Evolutionary conservation across 371 early-diverging fungal genomes (phyloP).

Genomic region (Syncephalastrum sp.): DNA sequence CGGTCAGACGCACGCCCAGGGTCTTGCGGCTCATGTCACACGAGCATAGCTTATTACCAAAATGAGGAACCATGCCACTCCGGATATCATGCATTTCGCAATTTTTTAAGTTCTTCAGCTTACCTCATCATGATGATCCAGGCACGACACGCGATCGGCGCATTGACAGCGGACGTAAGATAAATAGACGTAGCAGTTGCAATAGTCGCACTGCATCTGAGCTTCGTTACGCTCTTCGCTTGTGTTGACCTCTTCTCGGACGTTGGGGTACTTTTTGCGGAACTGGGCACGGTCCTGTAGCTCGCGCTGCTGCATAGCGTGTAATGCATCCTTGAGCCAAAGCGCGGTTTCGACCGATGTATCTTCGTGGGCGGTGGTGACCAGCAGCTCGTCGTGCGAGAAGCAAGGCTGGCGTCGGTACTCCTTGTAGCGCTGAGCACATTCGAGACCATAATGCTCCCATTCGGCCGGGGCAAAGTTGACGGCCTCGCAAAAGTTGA

Average conservation of each 20-base stretch:
- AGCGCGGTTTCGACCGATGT: constrained; percentile 36
- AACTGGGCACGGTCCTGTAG: constrained; percentile 47
- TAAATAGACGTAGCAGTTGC: constrained; percentile 72
- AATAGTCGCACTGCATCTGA: constrained; percentile 68
- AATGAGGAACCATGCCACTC: neutral
- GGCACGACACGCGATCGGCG: constrained; percentile 60
- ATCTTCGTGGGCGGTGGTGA: constrained; percentile 55
- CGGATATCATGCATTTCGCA: too few species aligned
- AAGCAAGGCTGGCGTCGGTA: constrained; percentile 87
- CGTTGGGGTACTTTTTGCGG: constrained; percentile 36
- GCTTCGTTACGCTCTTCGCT: constrained; percentile 34
- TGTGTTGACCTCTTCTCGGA: constrained; percentile 40
- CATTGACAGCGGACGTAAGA: constrained; percentile 70
- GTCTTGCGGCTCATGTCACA: constrained; percentile 46
- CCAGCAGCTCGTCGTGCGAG: constrained; percentile 88
- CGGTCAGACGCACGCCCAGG: constrained; percentile 53
- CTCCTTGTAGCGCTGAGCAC: constrained; percentile 77
- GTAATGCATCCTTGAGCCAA: constrained; percentile 59
- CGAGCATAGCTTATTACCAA: constrained; percentile 46
- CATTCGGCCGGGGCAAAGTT: constrained; percentile 95
- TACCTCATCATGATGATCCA: constrained; percentile 63
- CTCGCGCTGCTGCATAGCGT: constrained; percentile 61
- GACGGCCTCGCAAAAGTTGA: constrained; percentile 96
- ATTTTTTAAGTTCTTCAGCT: neutral
- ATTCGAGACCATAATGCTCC: constrained; percentile 81